These are phyloP conservation scores for Candida methanosorbosa DNA, from an alignment of 805 yeast species.

Conservation along the genomic window DNA sequence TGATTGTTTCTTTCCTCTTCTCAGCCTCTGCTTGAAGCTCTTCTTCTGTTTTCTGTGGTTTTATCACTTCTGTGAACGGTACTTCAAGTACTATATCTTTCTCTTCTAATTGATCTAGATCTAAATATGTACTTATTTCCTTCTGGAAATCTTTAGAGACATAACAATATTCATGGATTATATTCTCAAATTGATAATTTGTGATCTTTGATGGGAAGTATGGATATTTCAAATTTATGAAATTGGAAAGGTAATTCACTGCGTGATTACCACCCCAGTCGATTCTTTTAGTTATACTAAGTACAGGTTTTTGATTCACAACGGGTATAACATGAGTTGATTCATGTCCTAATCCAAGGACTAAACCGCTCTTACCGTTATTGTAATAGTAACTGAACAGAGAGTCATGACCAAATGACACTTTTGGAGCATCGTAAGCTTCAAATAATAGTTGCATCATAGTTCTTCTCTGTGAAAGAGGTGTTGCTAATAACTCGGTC, in stretches of 20 bases:
- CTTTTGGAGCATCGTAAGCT: constrained; percentile 65
- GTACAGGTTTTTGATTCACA: constrained; percentile 53
- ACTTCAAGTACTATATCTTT: constrained; percentile 79
- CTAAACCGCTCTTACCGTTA: constrained; percentile 54
- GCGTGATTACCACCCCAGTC: constrained; percentile 89
- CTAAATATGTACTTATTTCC: constrained; percentile 51
- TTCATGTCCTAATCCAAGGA: constrained; percentile 77
- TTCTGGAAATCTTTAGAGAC: constrained; percentile 58
- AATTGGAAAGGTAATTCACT: constrained; percentile 49
- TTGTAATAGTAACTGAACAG: constrained; percentile 71
- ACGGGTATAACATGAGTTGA: constrained; percentile 81
- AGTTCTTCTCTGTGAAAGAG: constrained; percentile 58
- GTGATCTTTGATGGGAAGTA: constrained; percentile 74
- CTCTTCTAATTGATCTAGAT: constrained; percentile 52
- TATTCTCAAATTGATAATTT: constrained; percentile 50
- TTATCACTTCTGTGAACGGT: constrained; percentile 59
- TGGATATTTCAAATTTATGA: constrained; percentile 79
- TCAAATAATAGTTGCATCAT: constrained; percentile 84
- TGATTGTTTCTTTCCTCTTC: constrained; percentile 76
- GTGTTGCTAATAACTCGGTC: constrained; percentile 69
- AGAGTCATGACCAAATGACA: constrained; percentile 75
- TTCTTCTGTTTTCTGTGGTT: constrained; percentile 72
- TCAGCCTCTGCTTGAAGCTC: constrained; percentile 72
- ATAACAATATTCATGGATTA: constrained; percentile 74
- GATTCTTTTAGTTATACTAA: constrained; percentile 66